phyloP scores from a whole-genome alignment of 139 green algal species.

The Chlamydomonas eustigma region DNA sequence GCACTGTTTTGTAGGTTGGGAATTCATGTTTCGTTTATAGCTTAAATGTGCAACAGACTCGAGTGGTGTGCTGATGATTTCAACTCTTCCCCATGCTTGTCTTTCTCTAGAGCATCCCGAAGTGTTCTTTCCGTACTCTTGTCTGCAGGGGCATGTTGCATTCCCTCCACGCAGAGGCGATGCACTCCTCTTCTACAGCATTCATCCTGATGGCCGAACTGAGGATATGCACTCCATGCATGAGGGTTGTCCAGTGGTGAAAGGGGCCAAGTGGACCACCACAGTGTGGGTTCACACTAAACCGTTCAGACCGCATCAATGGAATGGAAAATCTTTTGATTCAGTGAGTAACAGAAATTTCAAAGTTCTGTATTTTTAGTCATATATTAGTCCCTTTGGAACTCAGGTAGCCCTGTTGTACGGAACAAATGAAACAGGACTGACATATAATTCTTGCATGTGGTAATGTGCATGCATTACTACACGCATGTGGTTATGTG shows the following conservation, averaged over 20 bases:
- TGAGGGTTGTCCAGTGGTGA: conserved; percentile 64
- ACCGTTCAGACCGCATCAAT: conserved; percentile 22
- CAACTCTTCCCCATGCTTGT: not conserved
- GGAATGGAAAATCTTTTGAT: not conserved
- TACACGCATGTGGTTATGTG: not conserved
- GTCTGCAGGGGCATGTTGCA: conserved; percentile 37
- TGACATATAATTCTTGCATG: not conserved
- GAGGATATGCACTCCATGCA: conserved; percentile 41
- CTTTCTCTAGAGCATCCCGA: no score
- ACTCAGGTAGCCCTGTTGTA: not conserved
- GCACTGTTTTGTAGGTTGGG: no score
- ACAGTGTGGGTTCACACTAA: conserved; percentile 67
- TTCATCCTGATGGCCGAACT: conserved; percentile 27
- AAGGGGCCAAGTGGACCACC: conserved; percentile 73
- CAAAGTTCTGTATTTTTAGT: not conserved
- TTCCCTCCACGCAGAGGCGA: conserved; percentile 54
- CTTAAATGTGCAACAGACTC: no score
- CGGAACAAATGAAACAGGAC: not conserved
- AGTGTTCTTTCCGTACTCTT: no score
- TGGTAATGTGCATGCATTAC: not conserved
- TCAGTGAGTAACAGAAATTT: not conserved
- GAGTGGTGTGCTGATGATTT: not conserved
- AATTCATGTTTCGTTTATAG: no score
- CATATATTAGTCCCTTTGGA: not conserved
- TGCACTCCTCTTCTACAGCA: conserved; percentile 51